Base-by-base conservation (phyloP, 257 asterid species). In the Solanum microdontum region DNA sequence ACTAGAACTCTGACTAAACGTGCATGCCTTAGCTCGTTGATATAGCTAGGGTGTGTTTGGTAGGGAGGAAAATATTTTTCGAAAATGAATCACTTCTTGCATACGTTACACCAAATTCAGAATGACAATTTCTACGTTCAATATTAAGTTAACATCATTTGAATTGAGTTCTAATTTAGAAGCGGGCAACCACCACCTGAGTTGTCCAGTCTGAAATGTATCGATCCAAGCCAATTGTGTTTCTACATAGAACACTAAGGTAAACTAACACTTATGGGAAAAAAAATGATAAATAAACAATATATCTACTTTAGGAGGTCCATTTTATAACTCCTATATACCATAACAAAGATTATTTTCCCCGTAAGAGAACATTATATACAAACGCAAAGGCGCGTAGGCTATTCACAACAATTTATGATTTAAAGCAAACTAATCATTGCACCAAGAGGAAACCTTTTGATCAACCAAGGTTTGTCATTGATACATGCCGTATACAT, bases 181-280 rank as follows among this genome's bases (percentile, higher is more conserved):
- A 55, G 64, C 11, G 2, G 4, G 1, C n/a, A 0, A 55, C 0
- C n/a, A 55, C 10, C 0, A 55, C 2, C 2, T 19, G 64, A 55
- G 4, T 0, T 55, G 4, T 0, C 4, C 10, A 19, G 4, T 19
- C 11, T 55, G n/a, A 55, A 55, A 55, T 55, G 1, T 55, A 55
- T 55, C 4, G 10, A 55, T 0, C 11, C 24, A 55, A 55, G 11
- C 0, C 0, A 55, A 0, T 55, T 19, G 24, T 55, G 4, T 19
- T 19, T 55, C 24, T 19, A 55, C 24, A 19, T 55, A 7, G 5
- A 55, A 55, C 66, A 19, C 66, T 21, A 55, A 2, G 4, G 24
- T 55, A 55, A 7, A 55, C 64, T 55, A 13, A 48, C 60, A 48
- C 0, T 48, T 48, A 48, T 0, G 3, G 0, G 0, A 45, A 40